Conservation (phyloP, 805 yeast genomes). For the Metschnikowia borealis region DNA sequence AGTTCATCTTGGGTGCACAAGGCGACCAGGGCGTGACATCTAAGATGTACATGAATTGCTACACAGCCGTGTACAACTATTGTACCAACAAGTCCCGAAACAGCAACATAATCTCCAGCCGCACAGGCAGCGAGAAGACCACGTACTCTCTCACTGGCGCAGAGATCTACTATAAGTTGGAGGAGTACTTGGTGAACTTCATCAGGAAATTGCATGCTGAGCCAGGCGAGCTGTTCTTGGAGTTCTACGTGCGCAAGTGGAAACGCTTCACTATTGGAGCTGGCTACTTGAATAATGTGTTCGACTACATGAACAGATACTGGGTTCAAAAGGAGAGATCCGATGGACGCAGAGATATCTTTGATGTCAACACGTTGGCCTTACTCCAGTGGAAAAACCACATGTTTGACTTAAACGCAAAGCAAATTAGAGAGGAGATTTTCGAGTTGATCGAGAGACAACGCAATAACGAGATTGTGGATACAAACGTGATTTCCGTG, state of each 20-base stretch:
- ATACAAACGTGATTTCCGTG: constrained; percentile 58
- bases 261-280: constrained; percentile 88
- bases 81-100: constrained; percentile 76
- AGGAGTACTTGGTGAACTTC: constrained; percentile 60
- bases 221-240: constrained; percentile 26
- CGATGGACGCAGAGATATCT: constrained; percentile 85
- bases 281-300: constrained; percentile 83
- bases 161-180: constrained; percentile 75
- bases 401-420: constrained; percentile 67
- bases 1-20: constrained; percentile 63
- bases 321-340: constrained; percentile 97
- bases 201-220: constrained; percentile 47
- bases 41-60: constrained; percentile 80
- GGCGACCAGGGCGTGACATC: constrained; percentile 64
- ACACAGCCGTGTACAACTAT: constrained; percentile 88
- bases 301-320: constrained; percentile 92
- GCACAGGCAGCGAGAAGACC: constrained; percentile 19
- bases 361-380: constrained; percentile 87
- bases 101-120: constrained; percentile 14
- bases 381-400: constrained; percentile 82
- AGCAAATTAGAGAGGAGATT: constrained; percentile 61
- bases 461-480: constrained; percentile 72
- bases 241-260: constrained; percentile 61
- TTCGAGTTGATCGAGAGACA: constrained; percentile 72
- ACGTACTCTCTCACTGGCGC: constrained; percentile 72